Evolutionary conservation across 2,329 filamentous ascomycete genomes (phyloP).

Genomic region (Basipetospora chlamydospora): DNA sequence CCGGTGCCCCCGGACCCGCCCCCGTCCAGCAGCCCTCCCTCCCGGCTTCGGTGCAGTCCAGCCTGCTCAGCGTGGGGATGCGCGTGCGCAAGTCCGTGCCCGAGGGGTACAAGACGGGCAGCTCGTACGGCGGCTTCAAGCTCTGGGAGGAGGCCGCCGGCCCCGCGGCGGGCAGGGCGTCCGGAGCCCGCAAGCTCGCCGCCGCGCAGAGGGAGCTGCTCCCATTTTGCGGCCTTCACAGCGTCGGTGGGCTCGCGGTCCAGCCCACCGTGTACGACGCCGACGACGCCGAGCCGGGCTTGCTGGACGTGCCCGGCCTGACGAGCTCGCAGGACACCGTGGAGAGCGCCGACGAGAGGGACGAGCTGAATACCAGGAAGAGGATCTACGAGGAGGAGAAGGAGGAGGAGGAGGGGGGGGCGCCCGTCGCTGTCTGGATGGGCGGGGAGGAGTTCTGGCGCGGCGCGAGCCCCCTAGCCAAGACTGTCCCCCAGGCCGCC

Average conservation of each 20-base stretch:
- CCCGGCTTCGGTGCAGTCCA: conserved; percentile 56
- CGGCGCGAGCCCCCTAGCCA: no score
- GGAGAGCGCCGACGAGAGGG: conserved; percentile 17
- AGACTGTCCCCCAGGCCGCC: conserved; percentile 19
- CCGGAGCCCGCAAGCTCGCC: conserved; percentile 12
- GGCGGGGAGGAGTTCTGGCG: conserved; percentile 26
- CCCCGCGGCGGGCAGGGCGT: conserved; percentile 10
- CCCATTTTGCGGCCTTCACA: conserved; percentile 71
- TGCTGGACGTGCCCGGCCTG: conserved; percentile 30
- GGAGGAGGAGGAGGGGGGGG: conserved; percentile 10
- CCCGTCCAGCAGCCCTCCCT: conserved; percentile 30
- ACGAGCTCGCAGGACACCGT: conserved; percentile 42
- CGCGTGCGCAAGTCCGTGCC: conserved; percentile 83
- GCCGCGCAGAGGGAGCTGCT: conserved; percentile 44
- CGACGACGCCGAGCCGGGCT: conserved; percentile 16
- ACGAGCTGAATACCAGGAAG: conserved; percentile 23
- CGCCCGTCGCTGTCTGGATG: conserved; percentile 14
- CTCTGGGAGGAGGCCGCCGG: conserved; percentile 28
- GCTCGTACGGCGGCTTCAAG: conserved; percentile 31
- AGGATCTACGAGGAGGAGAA: conserved; percentile 30
- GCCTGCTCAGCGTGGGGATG: conserved; percentile 87
- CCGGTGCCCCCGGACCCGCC: no score
- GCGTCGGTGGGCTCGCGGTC: conserved; percentile 51
- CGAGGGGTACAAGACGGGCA: conserved; percentile 76
- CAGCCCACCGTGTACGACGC: conserved; percentile 30